Conservation (phyloP, 441 rosid genomes). For the Isatis lusitanica region DNA sequence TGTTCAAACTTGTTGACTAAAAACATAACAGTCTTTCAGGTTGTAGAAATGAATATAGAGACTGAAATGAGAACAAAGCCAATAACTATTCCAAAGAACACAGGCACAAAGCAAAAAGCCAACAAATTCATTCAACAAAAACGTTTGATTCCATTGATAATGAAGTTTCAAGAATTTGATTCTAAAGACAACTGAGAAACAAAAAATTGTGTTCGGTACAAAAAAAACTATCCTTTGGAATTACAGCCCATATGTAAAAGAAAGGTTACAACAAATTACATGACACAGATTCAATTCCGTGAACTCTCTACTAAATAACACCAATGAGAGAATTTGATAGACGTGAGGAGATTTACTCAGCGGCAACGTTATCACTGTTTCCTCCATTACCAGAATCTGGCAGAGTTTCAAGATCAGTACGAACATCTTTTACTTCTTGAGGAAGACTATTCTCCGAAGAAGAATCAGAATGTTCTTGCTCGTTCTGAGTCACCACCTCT, state of each 20-base stretch:
- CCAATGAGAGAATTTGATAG: neutral
- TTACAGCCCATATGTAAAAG: constrained; percentile 11
- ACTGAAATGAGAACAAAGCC: no score
- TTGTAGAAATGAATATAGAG: no score
- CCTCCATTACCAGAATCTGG: constrained; percentile 53
- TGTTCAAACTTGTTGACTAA: neutral
- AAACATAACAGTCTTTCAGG: neutral
- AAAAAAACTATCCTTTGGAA: constrained; percentile 13
- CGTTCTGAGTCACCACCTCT: constrained; percentile 39
- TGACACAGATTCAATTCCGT: constrained; percentile 22
- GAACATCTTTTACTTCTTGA: constrained; percentile 64
- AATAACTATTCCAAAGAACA: no score
- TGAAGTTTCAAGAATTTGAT: constrained; percentile 19
- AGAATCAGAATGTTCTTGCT: constrained; percentile 28
- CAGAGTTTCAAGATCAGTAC: constrained; percentile 62
- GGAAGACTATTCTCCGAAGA: constrained; percentile 47
- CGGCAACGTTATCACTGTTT: constrained; percentile 50
- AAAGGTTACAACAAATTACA: constrained; percentile 32
- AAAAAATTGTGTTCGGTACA: neutral
- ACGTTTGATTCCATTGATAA: neutral
- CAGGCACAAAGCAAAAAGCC: neutral
- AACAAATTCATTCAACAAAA: neutral
- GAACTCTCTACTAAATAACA: constrained; percentile 30
- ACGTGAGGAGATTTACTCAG: constrained; percentile 42
- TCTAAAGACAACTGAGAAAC: neutral